Evolutionary conservation across 768 basidiomycete species (phyloP), one percentile per base, ranked within the genome.

Genomic region (Pseudohyphozyma bogoriensis): DNA sequence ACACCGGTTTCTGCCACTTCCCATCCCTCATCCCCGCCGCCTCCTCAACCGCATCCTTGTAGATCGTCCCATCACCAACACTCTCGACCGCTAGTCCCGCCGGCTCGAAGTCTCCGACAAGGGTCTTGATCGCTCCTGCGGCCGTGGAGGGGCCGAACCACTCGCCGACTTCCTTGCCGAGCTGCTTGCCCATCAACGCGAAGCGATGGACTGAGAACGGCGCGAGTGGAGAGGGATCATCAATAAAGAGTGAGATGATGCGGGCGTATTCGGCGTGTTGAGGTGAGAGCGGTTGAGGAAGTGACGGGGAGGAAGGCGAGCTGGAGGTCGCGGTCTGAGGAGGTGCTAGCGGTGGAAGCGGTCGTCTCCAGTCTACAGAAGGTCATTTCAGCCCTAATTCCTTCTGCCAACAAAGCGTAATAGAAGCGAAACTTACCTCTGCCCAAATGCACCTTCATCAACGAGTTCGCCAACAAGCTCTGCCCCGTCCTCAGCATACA

Each of bases 61-160:
- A 93, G 6, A 96, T 76, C 18, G 83, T 82, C 15, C 85, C 81
- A 68, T 97, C 93, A 0, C 81, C 80, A 8, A 91, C 89, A 13
- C 90, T 80, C 3, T 86, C 79, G 2, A 95, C 88, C 11, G 86
- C 83, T 12, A 96, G 76, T 0, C 84, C 84, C 26, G 85, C 84
- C 56, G 85, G 83, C 6, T 89, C 85, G 74, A 86, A 96, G 0
- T 80, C 78, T 63, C 83, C 80, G 18, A 87, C 84, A 16, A 96
- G 81, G 0, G 83, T 79, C 86, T 86, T 89, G 76, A 97, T 86
- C 15, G 90, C 92, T 39, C 92, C 91, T 11, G 92, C 91, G n/a
- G 93, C 95, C 0, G 88, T 90, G 71, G 88, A 92, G 0, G 93
- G 93, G 0, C 93, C 93, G 70, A 97, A 97, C 93, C 93, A 97